Evolutionary conservation across 225 moss, liverwort and hornwort genomes (phyloP).

Genomic region (Ulota crispa): DNA sequence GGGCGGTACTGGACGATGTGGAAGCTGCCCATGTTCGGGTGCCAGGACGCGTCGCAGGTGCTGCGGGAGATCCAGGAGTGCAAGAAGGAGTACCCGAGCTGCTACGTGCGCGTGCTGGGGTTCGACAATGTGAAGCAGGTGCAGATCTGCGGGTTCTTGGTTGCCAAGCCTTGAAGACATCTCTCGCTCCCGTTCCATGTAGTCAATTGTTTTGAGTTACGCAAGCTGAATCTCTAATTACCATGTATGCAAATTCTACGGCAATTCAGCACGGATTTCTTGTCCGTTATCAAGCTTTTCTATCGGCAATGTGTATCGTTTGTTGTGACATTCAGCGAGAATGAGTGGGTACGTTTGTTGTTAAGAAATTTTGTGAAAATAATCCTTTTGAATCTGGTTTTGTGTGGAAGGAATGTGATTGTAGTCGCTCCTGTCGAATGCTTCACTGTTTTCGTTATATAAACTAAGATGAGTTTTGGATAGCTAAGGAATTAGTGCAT

Average conservation of each 20-base stretch:
- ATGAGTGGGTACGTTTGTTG: background rate
- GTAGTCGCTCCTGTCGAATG: accelerated
- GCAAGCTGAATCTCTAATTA: background rate
- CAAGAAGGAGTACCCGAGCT: conserved; percentile 34
- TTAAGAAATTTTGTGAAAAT: background rate
- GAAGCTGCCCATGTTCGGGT: conserved; percentile 60
- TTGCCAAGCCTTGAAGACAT: background rate
- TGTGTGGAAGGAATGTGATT: background rate
- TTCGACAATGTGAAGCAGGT: background rate
- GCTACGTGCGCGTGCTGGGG: conserved; percentile 40
- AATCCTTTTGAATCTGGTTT: background rate
- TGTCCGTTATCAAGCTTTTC: background rate
- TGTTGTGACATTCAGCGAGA: background rate
- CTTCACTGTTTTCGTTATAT: background rate
- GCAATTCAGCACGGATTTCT: background rate
- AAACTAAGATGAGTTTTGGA: no score
- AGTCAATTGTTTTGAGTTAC: background rate
- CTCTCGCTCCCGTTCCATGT: background rate
- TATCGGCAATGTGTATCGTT: background rate
- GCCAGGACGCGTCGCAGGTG: conserved; percentile 33
- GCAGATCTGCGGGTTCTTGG: conserved; percentile 26
- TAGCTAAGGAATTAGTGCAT: accelerated
- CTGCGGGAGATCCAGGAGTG: conserved; percentile 42
- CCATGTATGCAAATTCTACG: background rate
- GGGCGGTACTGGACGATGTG: conserved; percentile 82